Percentiles rank a stretch among this genome's conserved stretches.
phyloP scores from a whole-genome alignment of 768 basidiomycete genomes.

The Vishniacozyma victoriae region DNA sequence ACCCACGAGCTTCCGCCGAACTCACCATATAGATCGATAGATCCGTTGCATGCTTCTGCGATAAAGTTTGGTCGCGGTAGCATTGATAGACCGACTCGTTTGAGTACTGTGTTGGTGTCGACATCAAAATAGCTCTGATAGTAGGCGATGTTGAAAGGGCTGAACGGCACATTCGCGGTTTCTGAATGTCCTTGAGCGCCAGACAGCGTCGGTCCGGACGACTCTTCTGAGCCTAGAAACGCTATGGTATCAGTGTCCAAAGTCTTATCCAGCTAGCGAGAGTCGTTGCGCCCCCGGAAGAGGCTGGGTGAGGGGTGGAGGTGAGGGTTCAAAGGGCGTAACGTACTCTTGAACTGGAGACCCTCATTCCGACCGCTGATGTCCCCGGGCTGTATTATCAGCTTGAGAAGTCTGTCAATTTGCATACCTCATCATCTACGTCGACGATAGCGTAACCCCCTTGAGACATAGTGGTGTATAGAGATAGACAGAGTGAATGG shows the following conservation, averaged over 20 bases:
- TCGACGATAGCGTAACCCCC: slow-evolving; percentile 45
- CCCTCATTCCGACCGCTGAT: slow-evolving; percentile 1
- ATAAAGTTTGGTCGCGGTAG: slow-evolving; percentile 42
- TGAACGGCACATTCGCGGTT: slow-evolving; percentile 31
- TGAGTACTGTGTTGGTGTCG: slow-evolving; percentile 34
- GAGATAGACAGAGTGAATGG: background rate
- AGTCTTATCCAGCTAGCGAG: too few relatives aligned
- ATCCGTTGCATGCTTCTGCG: slow-evolving; percentile 41
- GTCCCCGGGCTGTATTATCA: too few relatives aligned
- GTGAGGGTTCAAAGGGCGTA: too few relatives aligned
- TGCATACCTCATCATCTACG: too few relatives aligned
- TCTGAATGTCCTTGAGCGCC: slow-evolving; percentile 13
- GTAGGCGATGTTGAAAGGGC: slow-evolving; percentile 42
- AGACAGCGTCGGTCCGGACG: too few relatives aligned
- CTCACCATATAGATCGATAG: slow-evolving; percentile 47
- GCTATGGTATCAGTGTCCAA: too few relatives aligned
- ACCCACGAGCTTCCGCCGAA: background rate
- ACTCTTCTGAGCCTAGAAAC: too few relatives aligned
- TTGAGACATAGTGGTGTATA: slow-evolving; percentile 17
- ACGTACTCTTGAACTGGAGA: slow-evolving; percentile 44
- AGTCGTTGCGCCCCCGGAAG: too few relatives aligned
- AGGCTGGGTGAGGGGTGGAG: too few relatives aligned
- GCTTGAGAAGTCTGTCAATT: too few relatives aligned
- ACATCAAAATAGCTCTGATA: slow-evolving; percentile 45
- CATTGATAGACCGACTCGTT: slow-evolving; percentile 34